Percentiles rank a stretch among this genome's conserved stretches.
These are phyloP conservation scores for Penicillium sp. DNA, from an alignment of 2,329 filamentous ascomycete species.

Conservation along the genomic window DNA sequence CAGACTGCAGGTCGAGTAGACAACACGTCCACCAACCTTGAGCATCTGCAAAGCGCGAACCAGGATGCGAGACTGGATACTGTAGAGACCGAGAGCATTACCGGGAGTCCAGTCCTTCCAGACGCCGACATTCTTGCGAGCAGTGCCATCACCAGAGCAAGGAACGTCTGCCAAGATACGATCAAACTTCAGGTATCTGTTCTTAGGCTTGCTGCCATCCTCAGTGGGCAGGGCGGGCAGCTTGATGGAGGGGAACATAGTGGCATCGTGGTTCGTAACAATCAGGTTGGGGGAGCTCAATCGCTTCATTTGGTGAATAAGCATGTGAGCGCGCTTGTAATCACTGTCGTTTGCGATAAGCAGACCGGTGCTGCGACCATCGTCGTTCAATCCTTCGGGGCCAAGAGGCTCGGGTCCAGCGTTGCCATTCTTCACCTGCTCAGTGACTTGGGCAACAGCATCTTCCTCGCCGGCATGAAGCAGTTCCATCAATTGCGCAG, in stretches of 20 bases:
- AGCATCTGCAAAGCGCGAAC: constrained; percentile 93
- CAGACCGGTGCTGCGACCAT: constrained; percentile 85
- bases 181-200: constrained; percentile 90
- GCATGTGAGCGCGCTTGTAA: constrained; percentile 94
- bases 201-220: constrained; percentile 56
- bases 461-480: constrained; percentile 91
- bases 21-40: constrained; percentile 89
- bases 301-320: constrained; percentile 96
- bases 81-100: constrained; percentile 82
- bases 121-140: constrained; percentile 87
- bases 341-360: constrained; percentile 95
- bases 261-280: constrained; percentile 97
- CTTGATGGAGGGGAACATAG: constrained; percentile 88
- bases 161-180: constrained; percentile 95
- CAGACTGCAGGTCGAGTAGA: constrained; percentile 99
- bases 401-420: constrained; percentile 50
- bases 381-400: constrained; percentile 64
- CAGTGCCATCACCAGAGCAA: constrained; percentile 92
- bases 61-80: constrained; percentile 85
- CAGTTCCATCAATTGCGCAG: constrained; percentile 91
- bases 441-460: constrained; percentile 71
- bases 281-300: constrained; percentile 95
- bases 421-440: constrained; percentile 63
- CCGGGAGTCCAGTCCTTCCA: constrained; percentile 95
- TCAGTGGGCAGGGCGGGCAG: constrained; percentile 62